Conservation (phyloP, 2,329 filamentous ascomycete genomes). For the Zymoseptoria passerinii region DNA sequence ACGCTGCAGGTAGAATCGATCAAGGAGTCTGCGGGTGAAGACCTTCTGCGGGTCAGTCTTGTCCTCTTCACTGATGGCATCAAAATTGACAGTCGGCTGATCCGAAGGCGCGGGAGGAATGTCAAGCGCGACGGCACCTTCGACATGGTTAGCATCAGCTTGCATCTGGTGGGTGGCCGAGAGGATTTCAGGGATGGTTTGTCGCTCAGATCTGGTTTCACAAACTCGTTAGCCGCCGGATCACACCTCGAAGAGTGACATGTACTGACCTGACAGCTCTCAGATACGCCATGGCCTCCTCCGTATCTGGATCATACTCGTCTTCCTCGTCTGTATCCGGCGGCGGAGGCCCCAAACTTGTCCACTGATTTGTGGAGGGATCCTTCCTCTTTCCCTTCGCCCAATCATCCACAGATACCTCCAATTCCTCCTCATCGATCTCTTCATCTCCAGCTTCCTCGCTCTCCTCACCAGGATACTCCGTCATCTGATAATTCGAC, state of each 20-base stretch:
- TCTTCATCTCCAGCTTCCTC: background rate
- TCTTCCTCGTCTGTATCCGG: constrained; percentile 19
- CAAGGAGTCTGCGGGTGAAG: constrained; percentile 59
- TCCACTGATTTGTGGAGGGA: constrained; percentile 18
- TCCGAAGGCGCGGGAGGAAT: background rate
- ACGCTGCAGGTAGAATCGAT: constrained; percentile 59
- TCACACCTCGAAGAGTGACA: background rate
- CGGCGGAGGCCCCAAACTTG: constrained; percentile 19
- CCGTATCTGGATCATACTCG: constrained; percentile 19
- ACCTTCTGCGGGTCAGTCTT: constrained; percentile 46
- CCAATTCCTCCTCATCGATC: background rate
- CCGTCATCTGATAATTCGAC: constrained; percentile 13
- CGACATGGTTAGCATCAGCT: constrained; percentile 20
- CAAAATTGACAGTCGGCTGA: background rate
- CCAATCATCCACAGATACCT: background rate
- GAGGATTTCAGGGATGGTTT: constrained; percentile 21
- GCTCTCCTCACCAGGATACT: constrained; percentile 6
- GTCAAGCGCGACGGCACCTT: background rate
- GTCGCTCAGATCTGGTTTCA: constrained; percentile 18
- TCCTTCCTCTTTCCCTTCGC: constrained; percentile 6
- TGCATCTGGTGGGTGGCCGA: constrained; percentile 12
- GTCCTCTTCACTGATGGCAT: constrained; percentile 15
- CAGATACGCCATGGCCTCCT: constrained; percentile 29
- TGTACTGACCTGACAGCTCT: constrained; percentile 20
- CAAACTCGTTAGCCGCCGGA: background rate